Percentiles rank a stretch among this genome's conserved stretches.
Evolutionary conservation across 441 rosid species (phyloP).

Genomic region (Lepidium campestre): DNA sequence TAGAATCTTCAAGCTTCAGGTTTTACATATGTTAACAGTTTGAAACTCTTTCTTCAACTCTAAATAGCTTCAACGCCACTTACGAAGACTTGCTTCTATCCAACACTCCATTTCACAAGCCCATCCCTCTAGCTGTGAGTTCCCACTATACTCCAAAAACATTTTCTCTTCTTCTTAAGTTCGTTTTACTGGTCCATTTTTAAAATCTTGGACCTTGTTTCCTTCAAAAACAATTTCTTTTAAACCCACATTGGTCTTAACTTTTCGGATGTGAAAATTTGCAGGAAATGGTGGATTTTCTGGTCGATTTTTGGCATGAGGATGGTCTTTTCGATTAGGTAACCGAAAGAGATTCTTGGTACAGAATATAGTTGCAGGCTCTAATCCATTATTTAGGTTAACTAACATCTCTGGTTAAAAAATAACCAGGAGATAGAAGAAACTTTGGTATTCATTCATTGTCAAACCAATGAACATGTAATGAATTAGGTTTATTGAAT

Average conservation of each 20-base stretch:
- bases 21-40: neutral
- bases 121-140: constrained; percentile 57
- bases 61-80: constrained; percentile 46
- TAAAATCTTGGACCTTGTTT: neutral
- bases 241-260: neutral
- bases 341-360: constrained; percentile 5
- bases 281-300: constrained; percentile 67
- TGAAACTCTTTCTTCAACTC: neutral
- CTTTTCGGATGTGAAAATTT: constrained; percentile 9
- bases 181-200: neutral
- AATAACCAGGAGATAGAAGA: neutral
- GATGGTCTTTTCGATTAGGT: constrained; percentile 52
- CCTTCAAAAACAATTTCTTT: neutral
- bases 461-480: neutral
- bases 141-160: neutral
- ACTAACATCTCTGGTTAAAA: neutral
- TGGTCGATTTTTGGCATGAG: constrained; percentile 50
- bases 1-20: neutral
- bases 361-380: constrained; percentile 21
- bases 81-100: constrained; percentile 49
- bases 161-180: neutral
- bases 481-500: neutral
- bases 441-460: neutral
- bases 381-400: constrained; percentile 19
- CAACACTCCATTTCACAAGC: constrained; percentile 44